Evolutionary conservation across 306 rosid species (phyloP).

Genomic region (peach (Prunus persica)): Prunus_persica_NCBIv2 NC_034016.1:16336001-16336500

Average conservation of each 20-base stretch:
- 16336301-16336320: constrained; percentile 2
- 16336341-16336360: not conserved
- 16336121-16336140: not conserved
- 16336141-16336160: not conserved
- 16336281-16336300: not conserved
- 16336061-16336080: not conserved
- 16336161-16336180: constrained; percentile 10
- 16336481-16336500: constrained; percentile 15
- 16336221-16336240: constrained; percentile 80
- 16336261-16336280: constrained; percentile 9
- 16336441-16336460: constrained; percentile 84
- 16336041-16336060: not conserved
- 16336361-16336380: constrained; percentile 86
- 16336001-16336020: not conserved
- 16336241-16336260: constrained; percentile 69
- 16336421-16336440: constrained; percentile 80
- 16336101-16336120: not conserved
- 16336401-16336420: constrained; percentile 69
- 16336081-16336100: not conserved
- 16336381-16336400: constrained; percentile 80
- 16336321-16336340: not conserved
- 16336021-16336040: not conserved
- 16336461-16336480: constrained; percentile 91
- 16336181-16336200: constrained; percentile 63
- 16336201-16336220: constrained; percentile 44